A percentile compares a stretch with the other conserved stretches of the same genome.
These are phyloP conservation scores for Bryum argenteum DNA, from an alignment of 225 moss, liverwort and hornwort genomes.

Conservation along the genomic window DNA sequence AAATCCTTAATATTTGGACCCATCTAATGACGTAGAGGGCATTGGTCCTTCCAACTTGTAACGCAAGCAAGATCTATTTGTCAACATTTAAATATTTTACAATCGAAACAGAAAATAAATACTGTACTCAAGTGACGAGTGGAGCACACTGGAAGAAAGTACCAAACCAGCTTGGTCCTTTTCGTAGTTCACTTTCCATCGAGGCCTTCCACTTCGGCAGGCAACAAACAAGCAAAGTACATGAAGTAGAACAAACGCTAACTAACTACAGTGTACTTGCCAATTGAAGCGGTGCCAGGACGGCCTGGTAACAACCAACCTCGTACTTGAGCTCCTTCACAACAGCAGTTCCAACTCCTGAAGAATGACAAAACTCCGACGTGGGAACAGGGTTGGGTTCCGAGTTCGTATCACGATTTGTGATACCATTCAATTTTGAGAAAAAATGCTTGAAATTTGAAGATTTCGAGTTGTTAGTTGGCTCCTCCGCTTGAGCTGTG, in stretches of 20 bases:
- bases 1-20: too few species aligned
- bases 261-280: neutral
- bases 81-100: too few species aligned
- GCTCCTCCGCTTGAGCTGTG: conserved; percentile 47
- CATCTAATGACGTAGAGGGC: too few species aligned
- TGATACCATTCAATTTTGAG: conserved; percentile 27
- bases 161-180: conserved; percentile 41
- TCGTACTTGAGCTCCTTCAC: conserved; percentile 74
- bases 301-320: conserved; percentile 43
- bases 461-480: conserved; percentile 21
- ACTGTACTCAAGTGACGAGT: neutral
- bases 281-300: conserved; percentile 50
- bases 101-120: too few species aligned
- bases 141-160: neutral
- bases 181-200: neutral
- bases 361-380: conserved; percentile 36
- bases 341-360: conserved; percentile 54
- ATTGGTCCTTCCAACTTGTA: too few species aligned
- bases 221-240: conserved; percentile 14
- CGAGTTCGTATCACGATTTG: conserved; percentile 20
- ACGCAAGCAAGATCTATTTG: too few species aligned
- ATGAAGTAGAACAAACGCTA: too few species aligned
- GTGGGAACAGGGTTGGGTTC: conserved; percentile 33
- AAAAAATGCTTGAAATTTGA: conserved; percentile 36
- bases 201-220: conserved; percentile 33